Evolutionary conservation across 2,329 filamentous ascomycete species (phyloP).

Genomic region (Penicillium sp.): DNA sequence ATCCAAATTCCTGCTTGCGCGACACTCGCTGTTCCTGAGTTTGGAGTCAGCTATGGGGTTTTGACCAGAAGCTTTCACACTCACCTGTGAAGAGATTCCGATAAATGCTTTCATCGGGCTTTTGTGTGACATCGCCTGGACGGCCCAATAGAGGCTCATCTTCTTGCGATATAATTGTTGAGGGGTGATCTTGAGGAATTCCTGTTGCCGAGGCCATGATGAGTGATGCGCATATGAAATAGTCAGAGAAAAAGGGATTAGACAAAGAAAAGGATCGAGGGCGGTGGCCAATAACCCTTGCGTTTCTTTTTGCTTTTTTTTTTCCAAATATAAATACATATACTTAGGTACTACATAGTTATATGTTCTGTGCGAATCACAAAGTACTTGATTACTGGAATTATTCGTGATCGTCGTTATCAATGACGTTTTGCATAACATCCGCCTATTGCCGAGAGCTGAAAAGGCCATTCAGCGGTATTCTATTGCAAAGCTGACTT

Average conservation of each 20-base stretch:
- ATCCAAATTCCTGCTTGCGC: constrained; percentile 78
- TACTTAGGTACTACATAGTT: no score
- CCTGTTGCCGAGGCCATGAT: constrained; percentile 69
- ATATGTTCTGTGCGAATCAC: background rate
- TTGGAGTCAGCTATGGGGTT: background rate
- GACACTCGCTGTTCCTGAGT: constrained; percentile 72
- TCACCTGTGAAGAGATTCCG: constrained; percentile 74
- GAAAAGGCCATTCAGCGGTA: background rate
- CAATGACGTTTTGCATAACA: constrained; percentile 2
- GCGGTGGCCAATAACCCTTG: background rate
- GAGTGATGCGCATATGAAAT: background rate
- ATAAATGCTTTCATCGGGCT: constrained; percentile 61
- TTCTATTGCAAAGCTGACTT: background rate
- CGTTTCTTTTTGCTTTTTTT: background rate
- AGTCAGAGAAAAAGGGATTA: background rate
- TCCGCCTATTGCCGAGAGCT: constrained; percentile 2
- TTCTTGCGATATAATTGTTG: constrained; percentile 49
- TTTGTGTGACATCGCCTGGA: constrained; percentile 72
- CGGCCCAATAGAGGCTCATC: constrained; percentile 70
- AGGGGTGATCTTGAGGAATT: constrained; percentile 56
- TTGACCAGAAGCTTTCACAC: constrained; percentile 19
- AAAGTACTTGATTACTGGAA: background rate
- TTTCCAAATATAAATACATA: background rate
- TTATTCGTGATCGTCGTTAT: constrained; percentile 3
- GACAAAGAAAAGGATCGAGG: background rate